Evolutionary conservation across 495 filamentous ascomycete species (phyloP), one percentile per base, ranked within the genome.

Genomic region (Penicillium steckii): DNA sequence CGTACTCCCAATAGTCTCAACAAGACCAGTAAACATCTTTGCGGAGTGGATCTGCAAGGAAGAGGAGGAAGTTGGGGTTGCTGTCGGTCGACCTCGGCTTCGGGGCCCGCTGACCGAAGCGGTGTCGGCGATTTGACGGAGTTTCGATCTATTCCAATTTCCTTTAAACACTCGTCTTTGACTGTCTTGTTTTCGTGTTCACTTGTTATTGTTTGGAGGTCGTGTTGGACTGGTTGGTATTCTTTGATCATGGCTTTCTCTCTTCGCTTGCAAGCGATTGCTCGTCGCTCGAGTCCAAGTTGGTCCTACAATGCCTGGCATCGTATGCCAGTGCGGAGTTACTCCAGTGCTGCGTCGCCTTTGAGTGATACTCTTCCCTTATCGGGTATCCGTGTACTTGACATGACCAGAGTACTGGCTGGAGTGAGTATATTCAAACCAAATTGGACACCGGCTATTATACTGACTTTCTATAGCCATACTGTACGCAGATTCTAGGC

Each of bases 361-460:
- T 44, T 56, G 15, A 55, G 69, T 57, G 73, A 63, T 13, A 75
- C 75, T 4, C 61, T 90, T 18, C 92, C 94, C 13, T 75, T 97
- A 57, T 81, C 87, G 19, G 94, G 94, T 7, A 86, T 94, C 57
- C 81, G 88, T 27, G 91, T 98, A 12, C 77, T 98, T 27, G 94
- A 98, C 67, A 92, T 98, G 90, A 97, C 94, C 0, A 81, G 94
- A 75, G 95, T 98, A 12, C 78, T 98, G 44, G 94, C 94, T 43
- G 94, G 94, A 33, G 95, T 97, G 76, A 68, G 90, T 81, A 13
- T 44, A 29, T 47, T 13, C 35, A 7, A 13, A n/a, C 23, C n/a
- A 27, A 44, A 33, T 43, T 8, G 8, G 35, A 26, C 46, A 42
- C 18, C 42, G 42, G 52, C 47, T 54, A 46, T 23, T 43, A 51